Percentiles rank a stretch among this genome's conserved stretches.
Conservation (phyloP, 202 grass and related monocot species). For the Hordeum pubiflorum region DNA sequence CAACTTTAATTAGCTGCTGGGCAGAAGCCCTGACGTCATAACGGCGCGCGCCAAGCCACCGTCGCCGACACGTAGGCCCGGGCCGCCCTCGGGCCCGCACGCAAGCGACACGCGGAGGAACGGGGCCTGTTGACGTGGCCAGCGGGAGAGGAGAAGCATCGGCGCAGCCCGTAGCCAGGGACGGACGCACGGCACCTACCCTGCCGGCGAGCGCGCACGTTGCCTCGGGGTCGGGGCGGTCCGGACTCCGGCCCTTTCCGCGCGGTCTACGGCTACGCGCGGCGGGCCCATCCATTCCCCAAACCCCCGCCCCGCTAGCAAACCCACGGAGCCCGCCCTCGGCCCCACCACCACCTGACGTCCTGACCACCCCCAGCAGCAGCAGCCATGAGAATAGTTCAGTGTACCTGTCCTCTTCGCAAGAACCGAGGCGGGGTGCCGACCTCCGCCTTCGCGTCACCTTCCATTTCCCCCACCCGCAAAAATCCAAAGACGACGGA, state of each 20-base stretch:
- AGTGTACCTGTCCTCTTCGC: constrained; percentile 20
- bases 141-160: background rate
- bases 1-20: background rate
- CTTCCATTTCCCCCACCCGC: background rate
- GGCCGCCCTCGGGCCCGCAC: background rate
- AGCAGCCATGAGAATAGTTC: background rate
- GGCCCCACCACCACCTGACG: too few species aligned
- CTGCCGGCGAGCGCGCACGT: background rate
- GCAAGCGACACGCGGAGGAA: background rate
- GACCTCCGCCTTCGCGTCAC: constrained; percentile 22
- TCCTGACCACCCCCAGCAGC: background rate
- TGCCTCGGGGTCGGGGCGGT: background rate
- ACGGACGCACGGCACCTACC: background rate
- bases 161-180: background rate
- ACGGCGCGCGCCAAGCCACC: background rate
- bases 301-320: background rate
- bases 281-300: background rate
- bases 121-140: background rate
- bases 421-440: background rate
- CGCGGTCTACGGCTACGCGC: background rate
- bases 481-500: background rate
- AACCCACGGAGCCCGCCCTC: background rate
- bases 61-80: background rate
- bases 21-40: background rate
- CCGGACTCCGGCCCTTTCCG: background rate